Base-by-base conservation (phyloP, 129 eudicot species). In the Flaveria linearis region DNA sequence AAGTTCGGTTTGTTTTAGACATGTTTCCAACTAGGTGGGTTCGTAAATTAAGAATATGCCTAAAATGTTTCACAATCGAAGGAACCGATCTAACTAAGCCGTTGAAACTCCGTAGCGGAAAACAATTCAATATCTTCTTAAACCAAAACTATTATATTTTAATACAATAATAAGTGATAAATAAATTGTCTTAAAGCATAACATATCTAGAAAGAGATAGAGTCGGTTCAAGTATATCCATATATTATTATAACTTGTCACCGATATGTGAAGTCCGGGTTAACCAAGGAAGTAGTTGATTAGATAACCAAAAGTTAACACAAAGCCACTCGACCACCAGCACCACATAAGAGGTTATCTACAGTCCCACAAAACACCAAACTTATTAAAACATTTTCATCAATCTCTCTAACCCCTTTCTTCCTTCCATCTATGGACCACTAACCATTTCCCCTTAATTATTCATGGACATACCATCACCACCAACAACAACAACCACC, bases 381-480 rank as follows among this genome's bases (percentile, higher is more conserved):
- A 60, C n/a, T 62, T 26, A 25, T 46, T 43, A 73, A 57, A 22
- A 68, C 51, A 53, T 49, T 33, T 46, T 62, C 78, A 45, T 43
- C 30, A 74, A 73, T 14, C 50, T 11, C 68, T 51, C 62, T 15
- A 25, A 52, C 4, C 18, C 49, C 42, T 30, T 18, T 0, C 6
- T 20, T 25, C 67, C n/a, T 69, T 25, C 57, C 60, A 39, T 72
- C 58, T 22, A 80, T 80, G 83, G 83, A 72, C 78, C 74, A 77
- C 55, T 79, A 72, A 79, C 33, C 69, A 15, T 51, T 16, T 62
- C 3, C 5, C 8, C 45, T 45, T 62, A 72, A 72, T 76, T 70
- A 72, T 79, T 81, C 74, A 87, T 90, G 92, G 96, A 87, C 42
- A 55, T 77, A 46, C 33, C 74, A 52, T 42, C 78, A 79, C 62